Conservation (phyloP, 1,284 basidiomycete species). For the Moniliophthora roreri region DNA sequence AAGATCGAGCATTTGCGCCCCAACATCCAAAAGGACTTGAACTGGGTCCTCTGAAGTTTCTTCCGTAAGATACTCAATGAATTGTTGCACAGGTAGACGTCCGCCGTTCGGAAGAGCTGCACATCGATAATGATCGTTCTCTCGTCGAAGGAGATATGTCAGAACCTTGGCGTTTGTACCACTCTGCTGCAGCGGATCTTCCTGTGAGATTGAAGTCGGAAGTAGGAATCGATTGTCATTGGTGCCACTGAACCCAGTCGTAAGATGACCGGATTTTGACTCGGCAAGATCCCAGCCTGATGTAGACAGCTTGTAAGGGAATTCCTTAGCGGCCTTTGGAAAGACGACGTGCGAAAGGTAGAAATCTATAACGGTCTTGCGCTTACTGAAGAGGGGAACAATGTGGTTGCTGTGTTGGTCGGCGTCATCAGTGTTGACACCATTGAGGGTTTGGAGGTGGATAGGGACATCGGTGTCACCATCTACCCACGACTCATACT, state of each 20-base stretch:
- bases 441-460: not conserved
- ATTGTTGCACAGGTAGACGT: conserved; percentile 26
- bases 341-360: conserved; percentile 48
- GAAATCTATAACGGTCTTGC: conserved; percentile 46
- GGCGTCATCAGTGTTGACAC: conserved; percentile 13
- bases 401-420: conserved; percentile 20
- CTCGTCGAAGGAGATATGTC: conserved; percentile 38
- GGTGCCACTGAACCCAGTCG: conserved; percentile 58
- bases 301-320: conserved; percentile 44
- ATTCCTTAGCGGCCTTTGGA: conserved; percentile 49
- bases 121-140: conserved; percentile 42
- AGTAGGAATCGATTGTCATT: conserved; percentile 52
- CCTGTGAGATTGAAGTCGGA: conserved; percentile 44
- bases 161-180: conserved; percentile 54
- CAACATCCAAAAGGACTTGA: conserved; percentile 52
- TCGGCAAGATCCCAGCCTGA: conserved; percentile 56
- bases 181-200: conserved; percentile 39
- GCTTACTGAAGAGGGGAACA: conserved; percentile 28
- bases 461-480: conserved; percentile 15
- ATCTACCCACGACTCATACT: conserved; percentile 44
- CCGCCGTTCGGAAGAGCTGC: conserved; percentile 20
- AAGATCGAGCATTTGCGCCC: conserved; percentile 57
- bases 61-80: conserved; percentile 32
- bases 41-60: conserved; percentile 32
- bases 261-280: conserved; percentile 27